Evolutionary conservation across 2,329 filamentous ascomycete genomes (phyloP), one percentile per base, ranked within the genome.

Genomic region (Clonostachys chloroleuca): DNA sequence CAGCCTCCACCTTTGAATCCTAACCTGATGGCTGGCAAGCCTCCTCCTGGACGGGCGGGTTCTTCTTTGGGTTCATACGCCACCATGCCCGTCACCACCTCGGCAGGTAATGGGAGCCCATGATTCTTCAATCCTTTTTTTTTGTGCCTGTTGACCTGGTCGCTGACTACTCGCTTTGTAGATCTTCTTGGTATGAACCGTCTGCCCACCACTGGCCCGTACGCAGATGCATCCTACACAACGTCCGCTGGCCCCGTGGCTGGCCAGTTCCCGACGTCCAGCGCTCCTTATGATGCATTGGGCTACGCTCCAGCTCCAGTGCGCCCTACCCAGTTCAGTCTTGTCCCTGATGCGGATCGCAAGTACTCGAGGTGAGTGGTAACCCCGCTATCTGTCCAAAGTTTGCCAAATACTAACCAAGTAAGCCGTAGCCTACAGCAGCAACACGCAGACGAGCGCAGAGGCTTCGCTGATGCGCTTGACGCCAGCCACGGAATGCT

Each of bases 401-500:
- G 69, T 80, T 45, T 74, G 64, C 17, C 62, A 65, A 68, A 65
- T 13, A 42, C 24, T 30, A 10, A 30, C 24, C 24, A 30, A 42
- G 16, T 42, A 17, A 18, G 40, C 17, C 36, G 36, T 39, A 39
- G 20, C 34, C 39, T 49, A 12, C 47, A 48, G 10, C 45, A 47
- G 24, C 47, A 49, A 24, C 47, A 49, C 6, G 47, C 39, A n/a
- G 34, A 80, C 69, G 72, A 81, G 70, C 62, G 84, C 74, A 66
- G 86, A 56, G 86, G 84, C 57, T 95, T 92, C 65, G 89, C 86
- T 55, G 92, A 96, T 62, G 89, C 90, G 30, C 83, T 97, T 48
- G 92, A 96, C 65, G 92, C 92, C 20, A 92, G 91, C 64, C 87
- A 94, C 51, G 90, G 91, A 56, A 96, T 97, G 89, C 80, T 96